Evolutionary conservation across 768 basidiomycete genomes (phyloP).

Genomic region (Sporobolomyces roseus): DNA sequence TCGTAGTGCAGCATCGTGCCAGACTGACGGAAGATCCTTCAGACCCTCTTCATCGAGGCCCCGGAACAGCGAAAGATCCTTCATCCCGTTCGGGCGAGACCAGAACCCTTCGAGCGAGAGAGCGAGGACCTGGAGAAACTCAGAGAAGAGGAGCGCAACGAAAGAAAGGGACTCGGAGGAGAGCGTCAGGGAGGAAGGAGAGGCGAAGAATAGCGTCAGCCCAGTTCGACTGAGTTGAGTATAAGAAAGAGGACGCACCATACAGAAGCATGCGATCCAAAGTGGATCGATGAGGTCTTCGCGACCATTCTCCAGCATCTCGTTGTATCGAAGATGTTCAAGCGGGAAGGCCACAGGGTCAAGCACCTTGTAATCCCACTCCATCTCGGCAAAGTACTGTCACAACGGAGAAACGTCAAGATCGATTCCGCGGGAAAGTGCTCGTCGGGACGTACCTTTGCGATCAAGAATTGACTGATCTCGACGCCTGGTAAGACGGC

Average conservation of each 20-base stretch:
- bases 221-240: no score
- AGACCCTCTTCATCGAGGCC: constrained; percentile 33
- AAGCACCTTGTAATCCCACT: constrained; percentile 34
- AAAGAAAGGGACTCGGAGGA: no score
- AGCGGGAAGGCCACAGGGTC: constrained; percentile 29
- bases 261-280: constrained; percentile 36
- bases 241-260: constrained; percentile 21
- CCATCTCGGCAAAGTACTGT: constrained; percentile 23
- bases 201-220: no score
- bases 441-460: constrained; percentile 19
- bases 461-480: constrained; percentile 23
- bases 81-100: constrained; percentile 22
- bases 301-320: constrained; percentile 24
- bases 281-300: constrained; percentile 37
- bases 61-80: constrained; percentile 31
- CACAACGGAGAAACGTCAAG: no score
- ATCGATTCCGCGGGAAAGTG: no score
- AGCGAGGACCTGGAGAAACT: constrained; percentile 27
- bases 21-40: constrained; percentile 34
- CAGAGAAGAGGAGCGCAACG: neutral
- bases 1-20: constrained; percentile 40
- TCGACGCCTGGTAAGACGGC: constrained; percentile 35
- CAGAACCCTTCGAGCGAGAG: constrained; percentile 42
- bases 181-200: no score
- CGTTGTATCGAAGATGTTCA: constrained; percentile 31